Base-by-base conservation (phyloP, 345 rosid genomes). In the Gossypium bickii region DNA sequence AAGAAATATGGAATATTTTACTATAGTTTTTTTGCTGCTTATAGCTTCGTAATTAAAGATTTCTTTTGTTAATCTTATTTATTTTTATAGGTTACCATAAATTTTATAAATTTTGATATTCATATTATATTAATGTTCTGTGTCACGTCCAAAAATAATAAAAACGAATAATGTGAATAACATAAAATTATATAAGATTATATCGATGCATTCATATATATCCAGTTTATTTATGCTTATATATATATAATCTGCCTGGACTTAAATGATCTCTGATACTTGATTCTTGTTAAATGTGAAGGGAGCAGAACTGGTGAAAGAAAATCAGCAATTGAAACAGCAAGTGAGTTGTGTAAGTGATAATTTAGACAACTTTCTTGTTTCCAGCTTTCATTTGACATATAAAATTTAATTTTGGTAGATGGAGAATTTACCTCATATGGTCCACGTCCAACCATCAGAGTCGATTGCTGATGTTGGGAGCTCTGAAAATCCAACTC, bases 251-350 rank as follows among this genome's bases (percentile, higher is more conserved):
- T 34, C 41, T 34, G 7, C 41, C 41, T 55, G 59, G 16, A 11
- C 62, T 58, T 58, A 10, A 43, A 45, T 44, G 18, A 66, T 66
- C 53, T 66, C 53, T 20, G 7, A 13, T 48, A 3, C 44, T 27
- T 69, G 1, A 2, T 18, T 49, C 12, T 48, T 72, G 45, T 41
- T 25, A 60, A n/a, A 70, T 69, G 27, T 79, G 72, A 78, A 85
- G 87, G 81, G 7, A 74, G 71, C 20, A 2, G 34, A 74, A 51
- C 45, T 85, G 44, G 48, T 34, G 62, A 77, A 78, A 70, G 85
- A 76, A 70, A 85, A 82, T 60, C 59, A 67, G 76, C 64, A 59
- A 24, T 73, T 85, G 73, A 78, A 71, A 69, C 62, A 79, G 16
- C 80, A 12, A 52, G 85, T 78, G 59, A 51, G 76, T 18, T 49